Evolutionary conservation across 768 basidiomycete genomes (phyloP).

Genomic region (Tylopilus vinaceipallidus): DNA sequence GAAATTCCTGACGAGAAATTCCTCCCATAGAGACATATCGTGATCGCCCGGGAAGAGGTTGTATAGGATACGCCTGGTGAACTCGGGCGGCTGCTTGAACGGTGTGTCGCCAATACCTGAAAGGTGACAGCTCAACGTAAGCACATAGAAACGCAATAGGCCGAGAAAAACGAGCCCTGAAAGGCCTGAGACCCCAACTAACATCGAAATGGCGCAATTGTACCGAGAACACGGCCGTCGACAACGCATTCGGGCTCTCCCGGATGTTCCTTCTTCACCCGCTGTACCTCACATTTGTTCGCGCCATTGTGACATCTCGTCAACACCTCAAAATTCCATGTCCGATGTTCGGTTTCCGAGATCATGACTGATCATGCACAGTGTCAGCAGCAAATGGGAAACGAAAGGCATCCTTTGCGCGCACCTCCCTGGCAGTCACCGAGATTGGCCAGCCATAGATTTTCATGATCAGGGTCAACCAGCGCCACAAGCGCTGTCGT

Average conservation of each 20-base stretch:
- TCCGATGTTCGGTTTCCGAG: conserved; percentile 43
- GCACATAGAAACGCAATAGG: conserved; percentile 5
- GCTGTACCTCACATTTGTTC: conserved; percentile 62
- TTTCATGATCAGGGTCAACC: conserved; percentile 63
- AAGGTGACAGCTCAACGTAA: conserved; percentile 8
- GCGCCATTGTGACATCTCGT: conserved; percentile 72
- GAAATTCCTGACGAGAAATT: conserved; percentile 57
- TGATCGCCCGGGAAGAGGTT: conserved; percentile 62
- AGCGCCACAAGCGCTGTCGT: conserved; percentile 75
- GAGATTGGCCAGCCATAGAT: conserved; percentile 78
- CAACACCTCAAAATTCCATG: conserved; percentile 60
- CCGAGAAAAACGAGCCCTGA: too few species aligned
- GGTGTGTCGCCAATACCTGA: conserved; percentile 68
- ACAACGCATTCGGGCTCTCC: conserved; percentile 66
- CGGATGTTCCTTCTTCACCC: conserved; percentile 63
- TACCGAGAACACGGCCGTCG: conserved; percentile 69
- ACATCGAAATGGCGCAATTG: conserved; percentile 78
- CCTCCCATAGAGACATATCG: conserved; percentile 63
- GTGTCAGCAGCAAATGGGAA: conserved; percentile 3
- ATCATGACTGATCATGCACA: conserved; percentile 46
- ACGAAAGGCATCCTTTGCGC: conserved; percentile 20
- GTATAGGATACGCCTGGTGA: conserved; percentile 64
- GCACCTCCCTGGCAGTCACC: conserved; percentile 78
- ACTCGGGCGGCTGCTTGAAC: conserved; percentile 71
- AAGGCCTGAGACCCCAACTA: conserved; percentile 30